A percentile compares a stretch with the other conserved stretches of the same genome.
These are phyloP conservation scores for Mucuna pruriens DNA, from an alignment of 306 rosid species.

Conservation along the genomic window DNA sequence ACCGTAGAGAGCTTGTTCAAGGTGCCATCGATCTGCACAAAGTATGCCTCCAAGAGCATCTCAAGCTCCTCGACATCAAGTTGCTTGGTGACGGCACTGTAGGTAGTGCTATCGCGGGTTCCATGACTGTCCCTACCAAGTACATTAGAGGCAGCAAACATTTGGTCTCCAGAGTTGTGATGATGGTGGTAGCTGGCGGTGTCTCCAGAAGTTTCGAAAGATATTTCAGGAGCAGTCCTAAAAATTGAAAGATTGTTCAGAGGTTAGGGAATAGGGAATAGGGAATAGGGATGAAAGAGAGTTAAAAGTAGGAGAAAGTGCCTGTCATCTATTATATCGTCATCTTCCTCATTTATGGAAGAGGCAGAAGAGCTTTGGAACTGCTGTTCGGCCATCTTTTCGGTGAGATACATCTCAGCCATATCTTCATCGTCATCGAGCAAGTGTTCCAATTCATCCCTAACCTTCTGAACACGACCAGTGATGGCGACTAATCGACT, in stretches of 20 bases:
- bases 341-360: constrained; percentile 47
- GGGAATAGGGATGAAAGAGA: not conserved
- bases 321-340: constrained; percentile 59
- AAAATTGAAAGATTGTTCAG: not conserved
- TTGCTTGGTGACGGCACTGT: constrained; percentile 65
- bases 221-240: constrained; percentile 65
- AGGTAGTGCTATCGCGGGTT: constrained; percentile 71
- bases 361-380: constrained; percentile 68
- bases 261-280: too few species aligned
- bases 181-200: constrained; percentile 46
- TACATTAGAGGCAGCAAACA: constrained; percentile 42
- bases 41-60: constrained; percentile 98
- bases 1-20: constrained; percentile 69
- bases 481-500: constrained; percentile 97
- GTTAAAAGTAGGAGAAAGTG: constrained; percentile 8
- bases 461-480: constrained; percentile 94
- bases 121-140: constrained; percentile 67
- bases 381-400: constrained; percentile 70
- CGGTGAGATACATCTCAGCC: constrained; percentile 98
- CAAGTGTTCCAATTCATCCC: constrained; percentile 96
- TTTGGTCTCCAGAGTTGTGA: constrained; percentile 35
- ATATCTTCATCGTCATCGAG: constrained; percentile 95
- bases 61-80: constrained; percentile 98
- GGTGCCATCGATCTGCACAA: constrained; percentile 95
- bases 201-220: constrained; percentile 55